Base-by-base conservation (phyloP, 1,139 yeast genomes). In the Kluyveromyces marxianus region DNA sequence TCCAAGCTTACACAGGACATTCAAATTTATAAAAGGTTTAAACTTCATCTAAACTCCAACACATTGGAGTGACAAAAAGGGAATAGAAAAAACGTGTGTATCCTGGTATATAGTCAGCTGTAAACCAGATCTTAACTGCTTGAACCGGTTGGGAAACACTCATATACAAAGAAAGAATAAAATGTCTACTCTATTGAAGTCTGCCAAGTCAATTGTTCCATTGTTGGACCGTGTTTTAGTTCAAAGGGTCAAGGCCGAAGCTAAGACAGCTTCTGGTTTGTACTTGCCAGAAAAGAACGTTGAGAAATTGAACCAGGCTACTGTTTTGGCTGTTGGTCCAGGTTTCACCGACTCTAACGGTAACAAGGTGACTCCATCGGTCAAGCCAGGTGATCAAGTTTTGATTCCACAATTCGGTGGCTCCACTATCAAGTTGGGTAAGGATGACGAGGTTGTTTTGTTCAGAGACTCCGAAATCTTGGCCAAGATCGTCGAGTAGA, bases 231-330 rank as follows among this genome's bases (percentile, higher is more conserved):
- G 97, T 72, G 92, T 92, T 50, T 79, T 92, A 56, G 96, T 92
- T 53, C 96, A 89, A 74, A 85, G 96, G 70, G 71, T 86, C 63
- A 89, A 89, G 77, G 95, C 96, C 50, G 82, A 88, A 63, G 77
- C 92, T 60, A 79, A 89, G 74, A 92, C 98, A 49, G 87, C 96
- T 47, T 83, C 95, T 41, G 98, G 98, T 62, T 80, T 92, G 64
- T 88, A 81, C 74, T 85, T 92, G 56, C 98, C 98, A 54, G 98
- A 92, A 72, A 88, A 88, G 75, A 89, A 90, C 75, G 95, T 84
- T 60, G 94, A 88, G 69, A 92, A 92, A 73, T 79, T 88, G 66
- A 86, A 86, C 75, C 79, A 81, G 64, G 95, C 83, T 47, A 80
- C 81, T 45, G 94, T 85, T 48, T 67, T 85, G 57, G 86, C 94